Base-by-base conservation (phyloP, 371 early-diverging fungal species). In the Mucor lusitanicus region DNA sequence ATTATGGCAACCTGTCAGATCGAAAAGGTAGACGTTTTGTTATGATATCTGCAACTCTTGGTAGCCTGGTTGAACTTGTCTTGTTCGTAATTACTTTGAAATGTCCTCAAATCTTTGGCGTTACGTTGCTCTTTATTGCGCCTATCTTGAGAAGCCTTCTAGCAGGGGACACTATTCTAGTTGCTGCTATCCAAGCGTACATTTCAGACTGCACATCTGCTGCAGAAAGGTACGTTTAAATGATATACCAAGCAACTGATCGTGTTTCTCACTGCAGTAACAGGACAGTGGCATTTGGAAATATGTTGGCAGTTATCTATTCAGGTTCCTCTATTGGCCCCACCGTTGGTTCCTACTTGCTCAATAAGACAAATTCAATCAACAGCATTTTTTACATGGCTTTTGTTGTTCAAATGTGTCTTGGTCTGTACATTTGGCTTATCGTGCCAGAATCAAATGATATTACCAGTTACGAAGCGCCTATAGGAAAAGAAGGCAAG, bases 381-480 rank as follows among this genome's bases (percentile, higher is more conserved):
- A 23, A 74, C 25, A 63, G 65, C 9, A 33, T 84, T 0, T 75
- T 86, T 19, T 85, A 75, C 27, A 56, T 81, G 50, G 75, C n/a
- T 1, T 42, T 42, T 17, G 6, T 17, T 4, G n/a, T 42, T 17
- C 42, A 42, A 17, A 17, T 15, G n/a, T 42, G 13, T 17, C 15
- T 42, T n/a, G 42, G 42, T 17, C n/a, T 42, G n/a, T 42, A 42
- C 42, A 42, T 42, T 42, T 42, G 42, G 42, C 42, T 42, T 17
- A n/a, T 78, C 58, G 27, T 87, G 25, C 86, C 86, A 12, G 88
- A 87, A 64, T 85, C 88, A 53, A 61, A 71, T 21, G 53, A 56
- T 42, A 15, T 25, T 8, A 13, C 30, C 32, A 7, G 6, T 30
- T 6, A 13, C 11, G 33, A 32, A n/a, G 11, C 25, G 37, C 50